phyloP scores from a whole-genome alignment of 1,139 yeast genomes.

The Fermentozyma sake region DNA sequence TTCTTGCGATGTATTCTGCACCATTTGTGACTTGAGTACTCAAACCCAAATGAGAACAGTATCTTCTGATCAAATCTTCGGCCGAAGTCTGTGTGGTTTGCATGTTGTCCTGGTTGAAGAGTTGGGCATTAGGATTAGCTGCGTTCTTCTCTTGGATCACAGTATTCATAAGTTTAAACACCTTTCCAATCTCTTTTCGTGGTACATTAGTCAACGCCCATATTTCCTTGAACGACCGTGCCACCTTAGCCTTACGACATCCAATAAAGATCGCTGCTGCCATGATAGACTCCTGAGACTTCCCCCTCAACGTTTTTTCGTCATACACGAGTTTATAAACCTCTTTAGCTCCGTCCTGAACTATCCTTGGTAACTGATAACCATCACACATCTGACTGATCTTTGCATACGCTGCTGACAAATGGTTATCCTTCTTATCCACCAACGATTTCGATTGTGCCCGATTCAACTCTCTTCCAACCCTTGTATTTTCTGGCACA shows the following conservation, averaged over 20 bases:
- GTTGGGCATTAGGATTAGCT: slow-evolving; percentile 37
- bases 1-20: slow-evolving; percentile 87
- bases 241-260: slow-evolving; percentile 90
- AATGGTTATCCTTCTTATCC: slow-evolving; percentile 82
- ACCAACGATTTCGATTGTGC: slow-evolving; percentile 84
- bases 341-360: slow-evolving; percentile 96
- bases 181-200: slow-evolving; percentile 87
- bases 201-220: slow-evolving; percentile 95
- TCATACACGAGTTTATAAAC: slow-evolving; percentile 91
- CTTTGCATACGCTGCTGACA: slow-evolving; percentile 85
- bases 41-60: slow-evolving; percentile 91
- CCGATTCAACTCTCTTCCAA: slow-evolving; percentile 82
- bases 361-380: slow-evolving; percentile 88
- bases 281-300: slow-evolving; percentile 91
- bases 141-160: slow-evolving; percentile 66
- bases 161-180: slow-evolving; percentile 75
- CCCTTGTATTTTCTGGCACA: slow-evolving; percentile 69
- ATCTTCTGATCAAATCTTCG: slow-evolving; percentile 91
- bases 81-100: slow-evolving; percentile 89
- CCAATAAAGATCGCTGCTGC: slow-evolving; percentile 96
- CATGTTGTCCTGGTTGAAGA: slow-evolving; percentile 49
- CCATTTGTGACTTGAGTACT: slow-evolving; percentile 84
- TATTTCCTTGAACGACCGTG: slow-evolving; percentile 92
- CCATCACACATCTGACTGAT: slow-evolving; percentile 98
- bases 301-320: slow-evolving; percentile 81